phyloP scores from a whole-genome alignment of 164 flowering plant species.

The Cinnamomum micranthum region DNA sequence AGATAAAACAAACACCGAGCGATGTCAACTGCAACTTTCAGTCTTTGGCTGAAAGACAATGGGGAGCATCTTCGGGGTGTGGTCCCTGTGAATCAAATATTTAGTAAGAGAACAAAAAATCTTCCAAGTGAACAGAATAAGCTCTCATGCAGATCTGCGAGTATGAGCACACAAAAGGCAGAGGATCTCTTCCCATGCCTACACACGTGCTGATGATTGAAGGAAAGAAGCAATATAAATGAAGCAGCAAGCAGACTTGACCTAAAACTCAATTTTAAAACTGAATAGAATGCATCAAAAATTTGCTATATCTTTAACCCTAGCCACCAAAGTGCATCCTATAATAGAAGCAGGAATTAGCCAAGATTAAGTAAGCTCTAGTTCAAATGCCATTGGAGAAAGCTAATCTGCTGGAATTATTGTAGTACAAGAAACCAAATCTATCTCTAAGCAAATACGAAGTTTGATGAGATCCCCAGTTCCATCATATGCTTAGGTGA shows the following conservation, averaged over 20 bases:
- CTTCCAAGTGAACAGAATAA: neutral
- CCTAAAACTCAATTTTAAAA: neutral
- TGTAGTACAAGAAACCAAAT: no score
- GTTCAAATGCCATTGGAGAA: no score
- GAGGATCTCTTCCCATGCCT: neutral
- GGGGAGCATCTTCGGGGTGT: slow-evolving; percentile 76
- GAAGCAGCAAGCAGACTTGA: neutral
- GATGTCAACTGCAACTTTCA: slow-evolving; percentile 78
- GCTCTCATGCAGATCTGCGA: neutral
- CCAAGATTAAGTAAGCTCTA: no score
- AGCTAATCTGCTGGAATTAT: no score
- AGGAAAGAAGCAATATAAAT: neutral
- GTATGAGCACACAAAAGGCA: neutral
- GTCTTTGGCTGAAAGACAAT: slow-evolving; percentile 70
- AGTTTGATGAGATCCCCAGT: no score
- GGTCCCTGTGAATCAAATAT: slow-evolving; percentile 47
- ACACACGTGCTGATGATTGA: neutral
- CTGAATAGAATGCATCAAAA: neutral
- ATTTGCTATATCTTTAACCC: neutral
- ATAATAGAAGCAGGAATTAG: no score
- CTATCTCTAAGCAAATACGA: no score
- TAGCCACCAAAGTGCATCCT: neutral
- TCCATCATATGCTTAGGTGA: no score
- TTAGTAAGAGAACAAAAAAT: neutral
- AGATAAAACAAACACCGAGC: slow-evolving; percentile 68